These are phyloP conservation scores for Vaccinium vitisidaea DNA, from an alignment of 148 eudicot species.

Conservation along the genomic window DNA sequence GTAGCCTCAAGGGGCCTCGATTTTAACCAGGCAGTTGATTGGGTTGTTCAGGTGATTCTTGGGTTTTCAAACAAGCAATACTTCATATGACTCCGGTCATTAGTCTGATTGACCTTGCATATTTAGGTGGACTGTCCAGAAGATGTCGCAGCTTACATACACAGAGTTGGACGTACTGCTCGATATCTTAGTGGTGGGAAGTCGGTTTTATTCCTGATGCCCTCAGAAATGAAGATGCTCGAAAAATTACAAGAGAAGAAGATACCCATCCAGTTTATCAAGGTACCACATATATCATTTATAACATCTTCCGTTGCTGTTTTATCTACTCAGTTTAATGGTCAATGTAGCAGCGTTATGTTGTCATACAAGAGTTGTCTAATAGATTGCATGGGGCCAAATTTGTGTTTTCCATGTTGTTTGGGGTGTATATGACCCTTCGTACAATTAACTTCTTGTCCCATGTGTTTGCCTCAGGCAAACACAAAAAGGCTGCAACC, in stretches of 20 bases:
- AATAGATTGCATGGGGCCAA: background rate
- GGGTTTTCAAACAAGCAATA: background rate
- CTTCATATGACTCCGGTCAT: background rate
- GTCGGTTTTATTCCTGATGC: slow-evolving; percentile 71
- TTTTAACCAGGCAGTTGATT: slow-evolving; percentile 82
- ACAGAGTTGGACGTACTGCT: slow-evolving; percentile 96
- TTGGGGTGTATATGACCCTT: background rate
- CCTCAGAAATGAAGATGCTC: slow-evolving; percentile 80
- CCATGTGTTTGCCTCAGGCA: slow-evolving; percentile 39
- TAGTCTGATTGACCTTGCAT: slow-evolving; percentile 15
- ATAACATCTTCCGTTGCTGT: no score
- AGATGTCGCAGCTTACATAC: slow-evolving; percentile 80
- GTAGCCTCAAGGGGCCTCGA: slow-evolving; percentile 94
- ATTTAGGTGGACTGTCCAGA: slow-evolving; percentile 90
- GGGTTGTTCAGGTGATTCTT: slow-evolving; percentile 89
- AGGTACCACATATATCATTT: slow-evolving; percentile 32
- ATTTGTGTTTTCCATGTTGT: background rate
- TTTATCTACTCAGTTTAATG: background rate
- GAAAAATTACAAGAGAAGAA: slow-evolving; percentile 71
- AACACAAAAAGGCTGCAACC: slow-evolving; percentile 63
- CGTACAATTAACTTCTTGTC: background rate
- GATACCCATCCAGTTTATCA: slow-evolving; percentile 50
- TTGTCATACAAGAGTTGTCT: background rate
- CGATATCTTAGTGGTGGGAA: slow-evolving; percentile 72
- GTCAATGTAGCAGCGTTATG: background rate